Evolutionary conservation across 1,284 basidiomycete species (phyloP), one percentile per base, ranked within the genome.

Genomic region (Ganoderma multipileum): DNA sequence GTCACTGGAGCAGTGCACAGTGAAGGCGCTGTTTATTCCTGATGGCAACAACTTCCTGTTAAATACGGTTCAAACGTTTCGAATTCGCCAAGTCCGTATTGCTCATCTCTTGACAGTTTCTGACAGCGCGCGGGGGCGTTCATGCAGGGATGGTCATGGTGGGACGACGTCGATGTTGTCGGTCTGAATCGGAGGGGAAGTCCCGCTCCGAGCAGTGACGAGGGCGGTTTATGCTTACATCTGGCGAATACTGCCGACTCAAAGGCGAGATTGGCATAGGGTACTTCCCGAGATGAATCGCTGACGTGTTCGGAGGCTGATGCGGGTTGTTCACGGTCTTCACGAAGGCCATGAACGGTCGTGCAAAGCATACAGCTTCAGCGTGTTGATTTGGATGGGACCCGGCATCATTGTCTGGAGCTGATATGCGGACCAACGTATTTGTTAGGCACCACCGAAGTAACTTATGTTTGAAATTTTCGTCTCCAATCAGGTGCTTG

Each of bases 21-120:
- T 11, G 33, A 57, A 18, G 11, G 55, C 55, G 55, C 9, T 57
- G 14, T 55, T 33, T 20, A 55, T 33, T 36, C 20, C 20, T 60
- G 58, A 60, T 60, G 58, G 38, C 58, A 39, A 42, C 38, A 42
- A 38, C 55, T 60, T 12, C 3, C 36, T 39, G 38, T 60, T 39
- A 39, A 26, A 52, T 12, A 38, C 36, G 8, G 18, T 59, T 38
- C 57, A 36, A 30, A 18, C 33, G 36, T 38, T 38, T 38, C 30
- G 20, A 20, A 20, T 30, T 59, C 18, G 54, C 54, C 30, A 30
- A 20, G 54, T 9, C 18, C 28, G 9, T 23, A 23, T 5, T 47
- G 8, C 44, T n/a, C n/a, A n/a, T 23, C n/a, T 55, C 52, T 4
- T 52, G 50, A 52, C 23, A 20, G 26, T 20, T 12, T 55, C 28